These are phyloP conservation scores for Phytopythium vexans DNA, from an alignment of 352 stramenopile species.

Conservation along the genomic window DNA sequence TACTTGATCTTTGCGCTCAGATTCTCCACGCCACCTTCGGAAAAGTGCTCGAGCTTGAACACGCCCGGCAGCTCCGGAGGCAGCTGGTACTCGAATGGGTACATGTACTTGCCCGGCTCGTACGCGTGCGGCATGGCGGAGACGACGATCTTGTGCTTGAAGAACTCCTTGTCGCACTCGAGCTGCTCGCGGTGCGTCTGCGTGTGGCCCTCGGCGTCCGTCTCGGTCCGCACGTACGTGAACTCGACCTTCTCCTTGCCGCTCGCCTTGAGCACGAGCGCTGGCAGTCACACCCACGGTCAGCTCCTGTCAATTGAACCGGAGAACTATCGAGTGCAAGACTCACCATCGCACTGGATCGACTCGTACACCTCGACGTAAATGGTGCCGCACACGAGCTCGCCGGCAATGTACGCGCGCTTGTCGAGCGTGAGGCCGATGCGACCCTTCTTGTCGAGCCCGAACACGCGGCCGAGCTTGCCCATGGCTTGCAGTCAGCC, in stretches of 20 bases:
- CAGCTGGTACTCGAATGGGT: conserved; percentile 67
- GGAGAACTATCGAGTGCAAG: neutral
- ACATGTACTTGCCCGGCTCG: conserved; percentile 45
- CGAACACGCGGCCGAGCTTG: conserved; percentile 44
- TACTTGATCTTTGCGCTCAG: conserved; percentile 70
- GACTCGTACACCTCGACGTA: conserved; percentile 47
- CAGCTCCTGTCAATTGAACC: neutral
- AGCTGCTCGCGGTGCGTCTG: conserved; percentile 20
- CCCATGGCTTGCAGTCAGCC: conserved; percentile 27
- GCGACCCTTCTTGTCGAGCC: conserved; percentile 59
- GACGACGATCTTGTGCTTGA: conserved; percentile 73
- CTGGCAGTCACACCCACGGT: conserved; percentile 16
- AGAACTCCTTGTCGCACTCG: conserved; percentile 50
- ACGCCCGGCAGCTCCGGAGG: conserved; percentile 41
- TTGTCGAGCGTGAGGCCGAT: conserved; percentile 55
- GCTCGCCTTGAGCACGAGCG: conserved; percentile 54
- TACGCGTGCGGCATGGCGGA: conserved; percentile 33
- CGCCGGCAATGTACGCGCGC: conserved; percentile 53
- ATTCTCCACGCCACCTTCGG: conserved; percentile 32
- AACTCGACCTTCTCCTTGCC: conserved; percentile 70
- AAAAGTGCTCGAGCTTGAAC: conserved; percentile 55
- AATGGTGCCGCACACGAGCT: conserved; percentile 54
- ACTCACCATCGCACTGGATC: conserved; percentile 61
- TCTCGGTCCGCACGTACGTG: conserved; percentile 27
- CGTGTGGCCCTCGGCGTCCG: conserved; percentile 28